phyloP scores from a whole-genome alignment of 2,329 filamentous ascomycete genomes.

The Dactylellina cionopaga region DNA sequence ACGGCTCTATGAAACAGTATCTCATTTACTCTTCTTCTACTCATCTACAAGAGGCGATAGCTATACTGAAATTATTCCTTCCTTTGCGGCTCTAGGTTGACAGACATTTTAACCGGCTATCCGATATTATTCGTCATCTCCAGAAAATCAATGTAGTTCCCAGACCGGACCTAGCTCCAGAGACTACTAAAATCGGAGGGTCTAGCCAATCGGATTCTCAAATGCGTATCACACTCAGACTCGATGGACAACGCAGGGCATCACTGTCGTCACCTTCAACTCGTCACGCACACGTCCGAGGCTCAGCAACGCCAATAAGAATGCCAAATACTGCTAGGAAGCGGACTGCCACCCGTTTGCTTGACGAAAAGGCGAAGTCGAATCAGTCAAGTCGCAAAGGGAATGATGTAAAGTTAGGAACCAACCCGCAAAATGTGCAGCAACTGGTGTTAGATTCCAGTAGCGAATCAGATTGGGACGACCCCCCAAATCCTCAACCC shows the following conservation, averaged over 20 bases:
- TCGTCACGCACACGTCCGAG: constrained; percentile 8
- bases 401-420: constrained; percentile 12
- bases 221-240: constrained; percentile 55
- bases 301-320: not conserved
- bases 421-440: constrained; percentile 17
- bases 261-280: constrained; percentile 22
- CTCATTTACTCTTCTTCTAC: not conserved
- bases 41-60: no score
- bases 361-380: constrained; percentile 4
- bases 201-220: constrained; percentile 62
- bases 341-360: constrained; percentile 12
- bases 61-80: not conserved
- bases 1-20: constrained; percentile 71
- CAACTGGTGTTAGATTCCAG: constrained; percentile 29
- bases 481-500: constrained; percentile 51
- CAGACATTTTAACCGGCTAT: constrained; percentile 69
- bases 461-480: constrained; percentile 56
- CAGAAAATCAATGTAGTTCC: constrained; percentile 60
- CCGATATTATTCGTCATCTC: constrained; percentile 46
- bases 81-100: constrained; percentile 60
- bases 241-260: constrained; percentile 51
- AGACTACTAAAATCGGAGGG: constrained; percentile 69
- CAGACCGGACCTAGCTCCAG: constrained; percentile 70
- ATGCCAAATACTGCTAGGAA: constrained; percentile 12
- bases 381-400: not conserved